Evolutionary conservation across 208 protist genomes (phyloP), one percentile per base, ranked within the genome.

Genomic region (Acanthamoeba sp.): DNA sequence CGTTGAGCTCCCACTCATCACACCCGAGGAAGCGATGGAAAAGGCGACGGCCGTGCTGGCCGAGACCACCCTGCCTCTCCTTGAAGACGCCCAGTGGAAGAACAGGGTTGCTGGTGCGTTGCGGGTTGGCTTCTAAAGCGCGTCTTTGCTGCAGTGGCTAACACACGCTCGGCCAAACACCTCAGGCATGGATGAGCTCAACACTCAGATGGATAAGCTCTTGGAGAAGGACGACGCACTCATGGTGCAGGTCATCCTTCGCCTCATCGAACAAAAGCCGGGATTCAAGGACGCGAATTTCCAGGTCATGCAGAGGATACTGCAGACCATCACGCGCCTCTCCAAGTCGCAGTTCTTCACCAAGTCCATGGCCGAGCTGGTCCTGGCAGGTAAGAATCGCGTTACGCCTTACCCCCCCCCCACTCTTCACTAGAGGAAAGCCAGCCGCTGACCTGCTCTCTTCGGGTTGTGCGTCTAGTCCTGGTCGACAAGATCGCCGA

Each of bases 401-500:
- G n/a, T n/a, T n/a, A n/a, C n/a, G n/a, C n/a, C n/a, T n/a, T n/a
- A n/a, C n/a, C n/a, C n/a, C n/a, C n/a, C n/a, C n/a, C n/a, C n/a
- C n/a, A n/a, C n/a, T 5, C 24, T 20, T 38, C 12, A 38, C 64
- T 20, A 38, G 24, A 89, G 14, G 38, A 80, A 22, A 80, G 10
- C 80, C 14, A 16, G 38, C 80, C 80, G 16, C 24, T 18, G 16
- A 20, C 27, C 80, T n/a, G 27, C 50, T 59, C 80, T 88, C 42
- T 88, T n/a, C 24, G n/a, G 5, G 27, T 3, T 92, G 34, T 92
- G 29, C 6, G n/a, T 16, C 9, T 55, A 64, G 42, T 34, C 7
- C 59, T 95, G 16, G 90, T 92, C 14, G 94, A 95, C 34, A 96
- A 96, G 87, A 59, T 96, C 10, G 84, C 64, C 48, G 95, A 96